Evolutionary conservation across 1,284 basidiomycete species (phyloP).

Genomic region (Heterobasidion parviporum): DNA sequence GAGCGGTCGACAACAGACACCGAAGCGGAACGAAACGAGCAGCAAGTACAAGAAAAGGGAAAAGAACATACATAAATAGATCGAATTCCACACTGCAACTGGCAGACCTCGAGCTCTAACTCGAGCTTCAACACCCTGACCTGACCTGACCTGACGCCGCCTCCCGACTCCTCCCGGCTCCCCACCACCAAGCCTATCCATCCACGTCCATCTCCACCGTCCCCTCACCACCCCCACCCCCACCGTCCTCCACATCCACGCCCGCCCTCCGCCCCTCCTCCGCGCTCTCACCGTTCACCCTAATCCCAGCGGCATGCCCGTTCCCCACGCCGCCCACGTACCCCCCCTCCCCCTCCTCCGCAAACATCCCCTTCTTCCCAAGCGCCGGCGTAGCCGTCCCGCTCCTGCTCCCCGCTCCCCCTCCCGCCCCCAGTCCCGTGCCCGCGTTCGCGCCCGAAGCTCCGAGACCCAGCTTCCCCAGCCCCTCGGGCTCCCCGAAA

Average conservation of each 20-base stretch:
- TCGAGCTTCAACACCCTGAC: background rate
- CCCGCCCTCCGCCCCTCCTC: background rate
- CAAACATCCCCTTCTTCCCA: constrained; percentile 15
- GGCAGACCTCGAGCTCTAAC: background rate
- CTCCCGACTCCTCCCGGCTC: too few relatives aligned
- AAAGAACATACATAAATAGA: background rate
- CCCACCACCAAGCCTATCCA: background rate
- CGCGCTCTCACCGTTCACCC: background rate
- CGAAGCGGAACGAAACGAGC: too few relatives aligned
- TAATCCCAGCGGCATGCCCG: constrained; percentile 5
- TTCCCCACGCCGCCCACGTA: background rate
- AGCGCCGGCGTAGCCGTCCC: constrained; percentile 5
- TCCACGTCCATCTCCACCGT: constrained; percentile 7
- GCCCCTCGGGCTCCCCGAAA: background rate
- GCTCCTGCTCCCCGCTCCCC: background rate
- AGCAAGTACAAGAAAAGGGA: too few relatives aligned
- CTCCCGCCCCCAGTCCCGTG: background rate
- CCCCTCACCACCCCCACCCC: background rate
- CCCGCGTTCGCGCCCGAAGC: background rate
- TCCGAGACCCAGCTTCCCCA: constrained; percentile 3
- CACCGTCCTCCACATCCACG: background rate
- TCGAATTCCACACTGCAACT: background rate
- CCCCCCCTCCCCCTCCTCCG: constrained; percentile 11
- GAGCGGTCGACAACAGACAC: too few relatives aligned
- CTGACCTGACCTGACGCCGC: background rate